Base-by-base conservation (phyloP, 31 red algal genomes). In the Endocladia muricata region DNA sequence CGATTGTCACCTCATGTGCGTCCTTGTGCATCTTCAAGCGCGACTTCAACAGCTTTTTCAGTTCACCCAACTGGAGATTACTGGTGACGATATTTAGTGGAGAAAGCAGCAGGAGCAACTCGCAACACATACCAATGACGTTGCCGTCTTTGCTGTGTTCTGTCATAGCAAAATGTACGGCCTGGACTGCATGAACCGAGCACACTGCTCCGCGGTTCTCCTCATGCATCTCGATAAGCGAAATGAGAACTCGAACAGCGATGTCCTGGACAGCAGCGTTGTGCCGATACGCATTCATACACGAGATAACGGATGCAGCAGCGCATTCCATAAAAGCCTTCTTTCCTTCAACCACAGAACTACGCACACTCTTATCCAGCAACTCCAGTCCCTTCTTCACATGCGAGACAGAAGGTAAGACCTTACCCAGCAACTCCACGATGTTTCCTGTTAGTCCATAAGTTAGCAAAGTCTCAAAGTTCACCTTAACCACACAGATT, bases 161-260 rank as follows among this genome's bases (percentile, higher is more conserved):
- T 41, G 68, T 73, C 41, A 73, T 15, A 22, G 68, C 68, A 52
- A 49, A 73, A 17, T 51, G 36, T 3, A 73, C 68, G n/a, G 68
- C 68, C 23, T 44, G 41, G 4, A 73, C 40, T 25, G 41, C 68
- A 5, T 52, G 22, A 19, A 7, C 38, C 15, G 23, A 37, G 4
- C 36, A 5, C 3, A 31, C 36, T 7, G 36, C 40, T 22, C 52
- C 41, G 19, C 68, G 68, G 52, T 73, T 73, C 38, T 17, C 21
- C 3, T 49, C 68, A 37, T 73, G 31, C 0, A 49, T 22, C 68
- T 73, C 68, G 21, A 52, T 43, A n/a, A 73, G 34, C 26, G 23
- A 29, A 22, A 49, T 52, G 25, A 73, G 35, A 21, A 43, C n/a
- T 25, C 41, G 41, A 37, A 73, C 52, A 31, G 40, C 40, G 11